phyloP scores from a whole-genome alignment of 345 rosid genomes.

The Dimocarpus longan region DNA sequence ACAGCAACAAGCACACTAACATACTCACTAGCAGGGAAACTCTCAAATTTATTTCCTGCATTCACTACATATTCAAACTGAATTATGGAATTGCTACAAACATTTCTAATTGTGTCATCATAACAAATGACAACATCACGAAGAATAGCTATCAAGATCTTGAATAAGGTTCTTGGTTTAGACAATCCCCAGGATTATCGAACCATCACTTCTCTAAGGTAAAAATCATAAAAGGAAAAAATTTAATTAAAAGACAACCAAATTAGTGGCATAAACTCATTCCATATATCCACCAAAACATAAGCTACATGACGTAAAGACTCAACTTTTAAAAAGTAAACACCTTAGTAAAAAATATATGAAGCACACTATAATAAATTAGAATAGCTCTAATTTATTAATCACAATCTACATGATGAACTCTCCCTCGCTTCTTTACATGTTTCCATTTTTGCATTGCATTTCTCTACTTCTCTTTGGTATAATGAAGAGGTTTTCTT shows the following conservation, averaged over 20 bases:
- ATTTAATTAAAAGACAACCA: no score
- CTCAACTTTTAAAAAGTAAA: no score
- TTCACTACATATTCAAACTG: slow-evolving; percentile 75
- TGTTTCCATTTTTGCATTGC: slow-evolving; percentile 33
- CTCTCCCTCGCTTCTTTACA: slow-evolving; percentile 49
- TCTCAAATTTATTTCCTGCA: slow-evolving; percentile 48
- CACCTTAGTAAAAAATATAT: no score
- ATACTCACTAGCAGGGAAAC: slow-evolving; percentile 86
- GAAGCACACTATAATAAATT: no score
- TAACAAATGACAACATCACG: slow-evolving; percentile 85
- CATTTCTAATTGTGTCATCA: slow-evolving; percentile 91
- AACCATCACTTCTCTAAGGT: slow-evolving; percentile 80
- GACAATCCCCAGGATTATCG: slow-evolving; percentile 89
- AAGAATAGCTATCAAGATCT: slow-evolving; percentile 94
- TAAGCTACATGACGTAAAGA: no score
- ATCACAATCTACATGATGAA: no score
- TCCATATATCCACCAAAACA: no score
- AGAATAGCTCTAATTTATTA: no score
- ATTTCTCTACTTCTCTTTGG: slow-evolving; percentile 46
- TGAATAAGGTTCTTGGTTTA: slow-evolving; percentile 94
- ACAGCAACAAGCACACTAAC: slow-evolving; percentile 97
- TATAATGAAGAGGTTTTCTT: slow-evolving; percentile 27
- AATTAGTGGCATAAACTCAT: no score
- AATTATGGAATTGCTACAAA: slow-evolving; percentile 78
- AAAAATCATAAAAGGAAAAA: no score